phyloP scores from a whole-genome alignment of 164 flowering plant genomes.

The Umbilicus rupestris region DNA sequence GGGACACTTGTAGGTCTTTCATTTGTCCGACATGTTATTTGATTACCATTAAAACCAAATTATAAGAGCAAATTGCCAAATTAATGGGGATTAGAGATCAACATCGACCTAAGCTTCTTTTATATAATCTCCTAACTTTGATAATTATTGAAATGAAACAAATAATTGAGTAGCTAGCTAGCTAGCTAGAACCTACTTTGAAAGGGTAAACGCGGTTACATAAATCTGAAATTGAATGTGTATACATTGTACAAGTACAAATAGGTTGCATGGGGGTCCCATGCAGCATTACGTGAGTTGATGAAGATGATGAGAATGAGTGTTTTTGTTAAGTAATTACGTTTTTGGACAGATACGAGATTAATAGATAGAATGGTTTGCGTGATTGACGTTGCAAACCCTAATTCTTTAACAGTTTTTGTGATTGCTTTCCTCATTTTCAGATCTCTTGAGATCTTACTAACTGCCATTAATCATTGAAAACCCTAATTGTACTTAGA shows the following conservation, averaged over 20 bases:
- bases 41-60: slow-evolving; percentile 1
- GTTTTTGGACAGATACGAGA: background rate
- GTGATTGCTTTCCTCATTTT: background rate
- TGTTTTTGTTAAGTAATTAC: too few relatives aligned
- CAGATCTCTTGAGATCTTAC: slow-evolving; percentile 7
- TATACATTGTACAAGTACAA: background rate
- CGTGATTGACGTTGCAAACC: slow-evolving; percentile 7
- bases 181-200: background rate
- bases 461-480: slow-evolving; percentile 1
- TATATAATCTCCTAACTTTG: background rate
- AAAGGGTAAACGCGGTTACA: background rate
- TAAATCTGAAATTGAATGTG: background rate
- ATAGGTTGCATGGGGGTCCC: slow-evolving; percentile 3
- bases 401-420: slow-evolving; percentile 1
- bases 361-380: background rate
- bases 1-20: background rate
- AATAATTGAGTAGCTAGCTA: background rate
- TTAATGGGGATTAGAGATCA: background rate
- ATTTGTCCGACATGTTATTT: background rate
- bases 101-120: background rate
- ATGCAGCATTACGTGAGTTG: slow-evolving; percentile 4
- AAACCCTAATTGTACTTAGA: background rate
- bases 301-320: background rate
- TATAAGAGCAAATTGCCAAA: slow-evolving; percentile 2
- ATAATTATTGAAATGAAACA: background rate